Conservation (phyloP, 345 rosid genomes). For the Turnera subulata region DNA sequence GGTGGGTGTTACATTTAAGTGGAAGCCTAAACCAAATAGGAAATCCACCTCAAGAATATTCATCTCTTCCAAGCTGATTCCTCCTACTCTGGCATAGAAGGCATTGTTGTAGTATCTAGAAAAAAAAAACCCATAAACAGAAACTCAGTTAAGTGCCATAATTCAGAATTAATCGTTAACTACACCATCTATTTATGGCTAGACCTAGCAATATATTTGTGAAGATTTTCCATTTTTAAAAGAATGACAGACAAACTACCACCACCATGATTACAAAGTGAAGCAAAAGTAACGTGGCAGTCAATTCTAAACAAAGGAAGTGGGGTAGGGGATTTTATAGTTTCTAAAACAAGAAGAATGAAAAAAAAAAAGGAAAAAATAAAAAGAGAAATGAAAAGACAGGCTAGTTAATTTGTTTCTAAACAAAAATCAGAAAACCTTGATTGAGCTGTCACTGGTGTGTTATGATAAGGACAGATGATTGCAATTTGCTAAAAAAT, state of each 20-base stretch:
- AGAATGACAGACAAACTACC: conserved; percentile 22
- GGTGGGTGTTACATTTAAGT: conserved; percentile 55
- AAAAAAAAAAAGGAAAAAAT: neutral
- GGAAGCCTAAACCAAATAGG: conserved; percentile 61
- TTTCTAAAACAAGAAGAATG: neutral
- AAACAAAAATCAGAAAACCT: conserved; percentile 1
- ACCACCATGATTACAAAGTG: conserved; percentile 9
- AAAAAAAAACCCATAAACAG: neutral
- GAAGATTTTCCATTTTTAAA: neutral
- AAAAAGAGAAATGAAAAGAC: neutral
- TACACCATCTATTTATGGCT: no score
- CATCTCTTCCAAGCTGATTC: conserved; percentile 66
- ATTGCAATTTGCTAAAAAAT: conserved; percentile 2
- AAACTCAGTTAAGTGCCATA: neutral
- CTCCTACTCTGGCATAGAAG: conserved; percentile 64
- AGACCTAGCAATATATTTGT: neutral
- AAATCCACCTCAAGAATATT: conserved; percentile 73
- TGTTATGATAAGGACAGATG: conserved; percentile 20
- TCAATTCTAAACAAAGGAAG: conserved; percentile 5
- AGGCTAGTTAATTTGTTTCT: neutral
- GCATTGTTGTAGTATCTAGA: conserved; percentile 60
- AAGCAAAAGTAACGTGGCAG: conserved; percentile 5
- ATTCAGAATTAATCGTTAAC: neutral
- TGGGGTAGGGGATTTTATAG: conserved; percentile 2
- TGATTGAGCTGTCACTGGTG: conserved; percentile 29